Base-by-base conservation (phyloP, 768 basidiomycete species). In the Ramaria rubella region DNA sequence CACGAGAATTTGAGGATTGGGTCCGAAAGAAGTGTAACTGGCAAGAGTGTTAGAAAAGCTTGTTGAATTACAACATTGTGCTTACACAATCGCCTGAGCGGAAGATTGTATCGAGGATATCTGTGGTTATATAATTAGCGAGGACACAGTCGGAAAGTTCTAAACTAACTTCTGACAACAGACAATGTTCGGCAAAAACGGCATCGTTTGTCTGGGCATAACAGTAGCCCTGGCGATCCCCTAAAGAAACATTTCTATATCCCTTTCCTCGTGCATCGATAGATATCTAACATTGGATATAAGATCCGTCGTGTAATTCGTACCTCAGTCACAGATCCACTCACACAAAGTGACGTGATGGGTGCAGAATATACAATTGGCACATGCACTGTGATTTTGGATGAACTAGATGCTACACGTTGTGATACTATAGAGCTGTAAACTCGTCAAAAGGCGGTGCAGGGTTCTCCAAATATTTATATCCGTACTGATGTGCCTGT, bases 1-100 rank as follows among this genome's bases (percentile, higher is more conserved):
- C 14, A 82, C 71, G 14, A 77, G 66, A n/a, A 85, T 70, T 59
- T 71, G 78, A 30, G 76, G 75, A 4, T 72, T 66, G 34, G 80
- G 73, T 21, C 83, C 83, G 58, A 81, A 77, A 44, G 80, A 78
- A 4, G 82, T 80, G 29, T 31, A 56, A 15, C 55, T 56, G 21
- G 24, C 21, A 19, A 11, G 6, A 24, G 9, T 29, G 23, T 54
- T 12, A 46, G 17, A 19, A 31, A 24, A 30, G 14, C 54, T 19
- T 31, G 23, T 21, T 44, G 24, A 45, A 5, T 55, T 43, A 23
- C 42, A 26, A 42, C 15, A 55, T 23, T 23, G 26, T 33, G 17
- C 23, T 45, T 17, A 55, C 54, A 45, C 46, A 17, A 38, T 45
- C 2, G 33, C 48, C 3, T 48, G 30, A 46, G 30, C 11, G 33